Percentiles rank a stretch among this genome's conserved stretches.
Evolutionary conservation across 2,329 filamentous ascomycete species (phyloP).

Genomic region (Scolecobasidium constrictum): DNA sequence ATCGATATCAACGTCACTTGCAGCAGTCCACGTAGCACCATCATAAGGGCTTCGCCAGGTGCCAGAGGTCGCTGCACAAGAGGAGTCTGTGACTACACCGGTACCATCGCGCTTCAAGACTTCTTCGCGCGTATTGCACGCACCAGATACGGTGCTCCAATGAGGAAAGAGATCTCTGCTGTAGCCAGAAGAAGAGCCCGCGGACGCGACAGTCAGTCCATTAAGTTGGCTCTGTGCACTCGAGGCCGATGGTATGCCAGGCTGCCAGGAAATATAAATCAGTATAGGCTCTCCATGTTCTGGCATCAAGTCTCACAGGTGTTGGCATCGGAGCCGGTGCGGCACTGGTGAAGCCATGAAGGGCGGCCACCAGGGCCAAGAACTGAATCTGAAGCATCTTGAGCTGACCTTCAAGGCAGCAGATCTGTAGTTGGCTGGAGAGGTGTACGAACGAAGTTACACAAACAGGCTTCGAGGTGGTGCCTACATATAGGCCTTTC

Average conservation of each 20-base stretch:
- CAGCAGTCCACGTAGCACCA: constrained; percentile 55
- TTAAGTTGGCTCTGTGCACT: constrained; percentile 48
- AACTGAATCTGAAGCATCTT: background rate
- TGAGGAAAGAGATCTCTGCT: constrained; percentile 58
- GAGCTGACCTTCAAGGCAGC: too few species aligned
- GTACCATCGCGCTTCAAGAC: constrained; percentile 66
- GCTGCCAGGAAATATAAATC: constrained; percentile 18
- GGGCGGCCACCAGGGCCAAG: background rate
- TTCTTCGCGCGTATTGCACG: constrained; percentile 62
- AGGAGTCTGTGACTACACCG: constrained; percentile 44
- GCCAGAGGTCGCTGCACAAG: constrained; percentile 55
- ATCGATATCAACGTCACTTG: constrained; percentile 68
- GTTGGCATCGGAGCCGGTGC: background rate
- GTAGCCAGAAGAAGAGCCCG: constrained; percentile 48
- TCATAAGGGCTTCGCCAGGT: constrained; percentile 65
- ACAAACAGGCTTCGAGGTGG: too few species aligned
- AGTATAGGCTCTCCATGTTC: background rate
- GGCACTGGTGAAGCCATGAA: background rate
- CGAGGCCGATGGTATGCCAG: constrained; percentile 51
- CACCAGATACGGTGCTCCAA: constrained; percentile 55
- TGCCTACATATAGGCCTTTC: too few species aligned
- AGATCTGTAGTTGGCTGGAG: too few species aligned
- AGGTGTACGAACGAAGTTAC: too few species aligned
- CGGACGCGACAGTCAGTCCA: constrained; percentile 45
- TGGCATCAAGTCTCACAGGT: background rate